Evolutionary conservation across 2,329 filamentous ascomycete genomes (phyloP), one percentile per base, ranked within the genome.

Genomic region (Aspergillus ochraceus): DNA sequence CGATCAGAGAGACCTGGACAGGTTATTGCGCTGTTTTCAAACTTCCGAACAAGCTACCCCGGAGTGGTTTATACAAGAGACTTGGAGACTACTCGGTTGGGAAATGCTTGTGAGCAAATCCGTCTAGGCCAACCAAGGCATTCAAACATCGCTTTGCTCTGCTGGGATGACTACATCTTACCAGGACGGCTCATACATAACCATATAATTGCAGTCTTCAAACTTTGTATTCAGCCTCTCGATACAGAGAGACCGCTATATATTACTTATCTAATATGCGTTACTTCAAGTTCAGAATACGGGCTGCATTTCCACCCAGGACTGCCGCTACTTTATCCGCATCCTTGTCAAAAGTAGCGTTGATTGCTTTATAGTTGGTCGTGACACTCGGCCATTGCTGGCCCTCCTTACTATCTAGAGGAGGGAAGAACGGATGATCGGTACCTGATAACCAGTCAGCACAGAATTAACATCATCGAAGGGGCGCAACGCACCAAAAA

Each of bases 21-120:
- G 58, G 17, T n/a, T 67, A 29, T 52, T 29, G 14, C 30, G 42
- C 3, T 24, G 10, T 24, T 52, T 55, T 10, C 47, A 59, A 6
- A 22, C 46, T 24, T 45, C 64, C 1, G 73, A 80, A 29, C 67
- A 73, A 17, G 70, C 80, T 9, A 75, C 80, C 4, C 66, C 77
- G 3, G 79, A 84, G 17, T 86, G 83, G 82, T 87, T 85, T 64
- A 77, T 79, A 55, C 77, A 78, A 57, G 81, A 86, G 63, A 70
- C 87, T 2, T 88, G 85, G 85, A 72, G 77, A 55, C 67, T 86
- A 55, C 66, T 87, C 6, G 85, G 85, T 0, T 87, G 85, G 84
- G 83, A 86, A 53, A 59, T 75, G 54, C 46, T 77, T 50, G 60
- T 36, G 54, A 60, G 49, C 3, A 46, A 42, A 9, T 6, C 36